Evolutionary conservation across 1,139 yeast species (phyloP).

Genomic region (Candida sp.): DNA sequence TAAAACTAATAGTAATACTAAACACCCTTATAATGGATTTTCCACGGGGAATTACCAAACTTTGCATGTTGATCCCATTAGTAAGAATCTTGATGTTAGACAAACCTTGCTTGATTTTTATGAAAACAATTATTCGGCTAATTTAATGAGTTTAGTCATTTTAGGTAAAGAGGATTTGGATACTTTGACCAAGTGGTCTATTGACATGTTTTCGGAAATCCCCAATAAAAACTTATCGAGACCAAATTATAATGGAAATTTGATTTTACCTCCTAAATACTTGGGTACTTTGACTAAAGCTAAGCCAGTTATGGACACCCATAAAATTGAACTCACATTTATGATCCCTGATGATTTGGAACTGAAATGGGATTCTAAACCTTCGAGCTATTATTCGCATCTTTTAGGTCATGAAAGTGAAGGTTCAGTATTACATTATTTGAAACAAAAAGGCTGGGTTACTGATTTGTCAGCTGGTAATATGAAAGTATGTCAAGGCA

Average conservation of each 20-base stretch:
- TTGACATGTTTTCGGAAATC: slow-evolving; percentile 62
- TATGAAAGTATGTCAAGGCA: slow-evolving; percentile 65
- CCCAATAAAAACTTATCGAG: slow-evolving; percentile 51
- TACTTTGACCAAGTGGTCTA: slow-evolving; percentile 67
- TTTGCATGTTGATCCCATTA: slow-evolving; percentile 52
- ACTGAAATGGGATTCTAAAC: slow-evolving; percentile 61
- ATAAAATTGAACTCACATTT: slow-evolving; percentile 65
- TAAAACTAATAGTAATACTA: slow-evolving; percentile 64
- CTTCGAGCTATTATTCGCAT: slow-evolving; percentile 71
- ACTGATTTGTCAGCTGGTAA: slow-evolving; percentile 75
- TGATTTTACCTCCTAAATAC: slow-evolving; percentile 38
- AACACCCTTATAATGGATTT: slow-evolving; percentile 73
- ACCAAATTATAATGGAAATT: slow-evolving; percentile 42
- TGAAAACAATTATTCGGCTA: slow-evolving; percentile 61
- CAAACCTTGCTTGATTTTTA: slow-evolving; percentile 64
- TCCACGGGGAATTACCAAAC: slow-evolving; percentile 73
- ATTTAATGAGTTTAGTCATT: slow-evolving; percentile 83
- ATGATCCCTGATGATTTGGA: slow-evolving; percentile 72
- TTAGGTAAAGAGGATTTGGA: slow-evolving; percentile 81
- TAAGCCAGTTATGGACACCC: slow-evolving; percentile 79
- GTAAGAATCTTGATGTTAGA: slow-evolving; percentile 54
- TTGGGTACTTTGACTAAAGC: slow-evolving; percentile 58
- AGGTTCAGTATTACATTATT: slow-evolving; percentile 71
- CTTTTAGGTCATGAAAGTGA: slow-evolving; percentile 87
- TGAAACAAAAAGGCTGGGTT: slow-evolving; percentile 76